Percentiles rank a stretch among this genome's conserved stretches.
Conservation (phyloP, 352 stramenopile genomes). For the Pythium biforme region DNA sequence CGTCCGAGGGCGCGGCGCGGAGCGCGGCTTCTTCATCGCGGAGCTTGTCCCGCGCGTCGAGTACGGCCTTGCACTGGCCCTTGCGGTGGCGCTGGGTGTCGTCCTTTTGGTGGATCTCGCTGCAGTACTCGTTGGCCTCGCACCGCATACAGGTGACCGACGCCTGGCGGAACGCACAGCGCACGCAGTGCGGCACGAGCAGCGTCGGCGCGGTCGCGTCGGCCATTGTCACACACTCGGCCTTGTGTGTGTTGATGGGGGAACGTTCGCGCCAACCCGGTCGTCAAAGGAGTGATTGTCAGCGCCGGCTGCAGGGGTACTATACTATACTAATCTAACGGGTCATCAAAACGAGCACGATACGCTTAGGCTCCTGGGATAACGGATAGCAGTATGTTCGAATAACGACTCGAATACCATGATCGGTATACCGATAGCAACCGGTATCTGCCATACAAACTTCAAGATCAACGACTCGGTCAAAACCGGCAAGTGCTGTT, state of each 20-base stretch:
- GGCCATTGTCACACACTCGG: not conserved
- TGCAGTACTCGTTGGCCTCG: conserved; percentile 10
- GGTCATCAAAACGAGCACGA: no score
- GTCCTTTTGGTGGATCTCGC: conserved; percentile 8
- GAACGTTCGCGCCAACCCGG: not conserved
- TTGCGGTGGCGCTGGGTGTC: conserved; percentile 18
- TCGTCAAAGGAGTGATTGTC: no score
- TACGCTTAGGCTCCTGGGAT: no score
- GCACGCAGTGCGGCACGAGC: conserved; percentile 12
- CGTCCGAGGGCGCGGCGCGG: not conserved
- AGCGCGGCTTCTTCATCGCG: not conserved
- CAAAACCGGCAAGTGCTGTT: no score
- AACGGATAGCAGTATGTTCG: no score
- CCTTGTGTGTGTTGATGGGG: not conserved
- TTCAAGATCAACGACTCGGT: no score
- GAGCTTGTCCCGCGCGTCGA: conserved; percentile 6
- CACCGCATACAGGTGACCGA: conserved; percentile 6
- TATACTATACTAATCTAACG: no score
- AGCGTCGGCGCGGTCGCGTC: not conserved
- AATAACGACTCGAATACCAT: no score
- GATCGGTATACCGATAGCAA: no score
- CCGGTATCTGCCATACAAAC: no score
- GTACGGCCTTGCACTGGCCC: not conserved
- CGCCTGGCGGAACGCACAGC: conserved; percentile 5
- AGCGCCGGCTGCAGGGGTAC: no score